A percentile compares a stretch with the other conserved stretches of the same genome.
phyloP scores from a whole-genome alignment of 352 stramenopile genomes.

The Phytophthora pluvialis region DNA sequence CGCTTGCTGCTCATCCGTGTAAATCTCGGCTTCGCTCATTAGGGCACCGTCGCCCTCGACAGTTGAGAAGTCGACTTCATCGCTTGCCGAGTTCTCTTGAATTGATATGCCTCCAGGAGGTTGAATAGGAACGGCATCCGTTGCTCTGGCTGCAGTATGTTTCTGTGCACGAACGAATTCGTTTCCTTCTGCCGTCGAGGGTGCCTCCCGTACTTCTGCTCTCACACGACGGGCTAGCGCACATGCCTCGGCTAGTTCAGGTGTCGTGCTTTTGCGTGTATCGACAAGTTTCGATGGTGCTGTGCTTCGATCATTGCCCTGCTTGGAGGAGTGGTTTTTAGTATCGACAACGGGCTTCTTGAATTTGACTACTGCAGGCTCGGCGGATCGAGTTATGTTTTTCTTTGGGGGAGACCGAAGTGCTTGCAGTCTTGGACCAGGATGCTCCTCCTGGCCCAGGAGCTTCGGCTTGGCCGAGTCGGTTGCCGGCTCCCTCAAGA shows the following conservation, averaged over 20 bases:
- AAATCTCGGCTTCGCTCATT: constrained; percentile 5
- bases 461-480: not conserved
- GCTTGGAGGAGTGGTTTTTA: constrained; percentile 1
- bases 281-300: not conserved
- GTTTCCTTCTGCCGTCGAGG: not conserved
- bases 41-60: constrained; percentile 11
- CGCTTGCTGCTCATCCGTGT: constrained; percentile 4
- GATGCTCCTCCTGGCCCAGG: not conserved
- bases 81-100: not conserved
- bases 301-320: constrained; percentile 7
- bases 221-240: constrained; percentile 26
- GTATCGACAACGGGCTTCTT: not conserved
- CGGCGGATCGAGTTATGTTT: constrained; percentile 5
- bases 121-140: not conserved
- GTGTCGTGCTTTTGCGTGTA: not conserved
- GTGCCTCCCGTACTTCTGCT: constrained; percentile 5
- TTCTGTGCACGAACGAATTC: not conserved
- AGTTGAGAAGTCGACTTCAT: constrained; percentile 20
- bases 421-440: constrained; percentile 5
- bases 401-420: constrained; percentile 21
- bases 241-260: constrained; percentile 26
- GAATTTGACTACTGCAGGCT: not conserved
- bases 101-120: not conserved
- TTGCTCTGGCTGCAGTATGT: not conserved
- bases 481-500: not conserved